Base-by-base conservation (phyloP, 169 alveolate genomes). In the Eimeria brunetti region DNA sequence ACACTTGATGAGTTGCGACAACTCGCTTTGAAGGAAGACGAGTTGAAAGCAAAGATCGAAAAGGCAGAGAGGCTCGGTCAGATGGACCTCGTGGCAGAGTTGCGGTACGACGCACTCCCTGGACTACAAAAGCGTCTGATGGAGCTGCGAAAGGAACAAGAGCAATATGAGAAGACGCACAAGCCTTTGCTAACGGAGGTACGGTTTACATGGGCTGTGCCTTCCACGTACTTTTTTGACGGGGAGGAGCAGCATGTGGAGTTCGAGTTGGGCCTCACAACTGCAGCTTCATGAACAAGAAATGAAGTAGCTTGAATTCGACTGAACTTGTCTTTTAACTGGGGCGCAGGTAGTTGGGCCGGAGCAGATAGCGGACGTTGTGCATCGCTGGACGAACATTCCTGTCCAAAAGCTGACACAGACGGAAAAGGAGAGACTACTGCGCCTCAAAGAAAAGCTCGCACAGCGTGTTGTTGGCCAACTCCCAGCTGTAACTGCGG, bases 301-400 rank as follows among this genome's bases (percentile, higher is more conserved):
- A 71, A 12, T 36, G 51, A 71, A 33, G 14, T 18, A 16, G 12
- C 51, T 53, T 44, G 36, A 0, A 46, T 64, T 18, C 38, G 11
- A 0, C 76, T 27, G 69, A 8, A 7, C 22, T 41, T 38, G 56
- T 51, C 36, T 85, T 46, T 83, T 36, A 7, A n/a, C 38, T 88
- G 86, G 22, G 93, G 97, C 67, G 18, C 89, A 91, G 95, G 96
- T 97, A 18, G 99, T 98, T 49, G 97, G 98, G 11, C 97, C 98
- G 46, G 98, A 98, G 94, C 98, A 97, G 84, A 96, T 98, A 41
- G 98, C 98, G 12, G 97, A 96, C 81, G 98, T 97, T 30, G 98
- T 98, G 60, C 95, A 91, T 64, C 89, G 98, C 49, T 98, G 99
- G 98, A 98, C 99, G 8, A 99, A 99, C 30, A 98, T 98, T 22